Percentiles rank a stretch among this genome's conserved stretches.
Evolutionary conservation across 805 yeast genomes (phyloP).

Genomic region (Kazachstania kunashirensis): DNA sequence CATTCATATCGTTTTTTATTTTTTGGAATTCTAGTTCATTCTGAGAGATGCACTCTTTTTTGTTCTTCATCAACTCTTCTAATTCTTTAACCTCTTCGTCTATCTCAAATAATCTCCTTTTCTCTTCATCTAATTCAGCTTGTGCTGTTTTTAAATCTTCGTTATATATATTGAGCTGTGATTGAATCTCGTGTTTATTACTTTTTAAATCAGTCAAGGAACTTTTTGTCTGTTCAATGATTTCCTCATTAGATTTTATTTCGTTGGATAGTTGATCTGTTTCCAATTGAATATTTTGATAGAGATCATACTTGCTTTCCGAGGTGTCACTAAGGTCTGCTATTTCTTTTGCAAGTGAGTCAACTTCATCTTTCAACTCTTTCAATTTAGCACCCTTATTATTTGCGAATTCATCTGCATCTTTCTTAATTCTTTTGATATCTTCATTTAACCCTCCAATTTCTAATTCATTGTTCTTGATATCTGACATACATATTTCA

Average conservation of each 20-base stretch:
- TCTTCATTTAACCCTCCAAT: constrained; percentile 33
- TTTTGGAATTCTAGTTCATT: constrained; percentile 44
- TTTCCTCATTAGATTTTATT: constrained; percentile 35
- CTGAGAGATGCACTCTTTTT: constrained; percentile 34
- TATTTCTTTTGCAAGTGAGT: constrained; percentile 31
- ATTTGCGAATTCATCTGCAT: constrained; percentile 68
- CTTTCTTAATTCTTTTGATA: constrained; percentile 49
- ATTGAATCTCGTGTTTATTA: constrained; percentile 21
- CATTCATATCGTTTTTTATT: constrained; percentile 45
- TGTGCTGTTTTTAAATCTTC: constrained; percentile 22
- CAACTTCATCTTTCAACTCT: constrained; percentile 47
- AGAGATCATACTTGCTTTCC: constrained; percentile 40
- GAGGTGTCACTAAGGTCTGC: constrained; percentile 32
- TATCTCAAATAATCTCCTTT: constrained; percentile 50
- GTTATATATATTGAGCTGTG: constrained; percentile 18
- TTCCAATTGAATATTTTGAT: constrained; percentile 58
- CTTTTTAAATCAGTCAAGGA: constrained; percentile 32
- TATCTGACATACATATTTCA: constrained; percentile 30
- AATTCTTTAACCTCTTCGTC: constrained; percentile 69
- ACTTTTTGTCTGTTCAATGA: constrained; percentile 30
- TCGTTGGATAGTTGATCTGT: constrained; percentile 60
- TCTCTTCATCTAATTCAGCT: constrained; percentile 32
- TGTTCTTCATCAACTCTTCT: constrained; percentile 36
- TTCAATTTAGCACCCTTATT: constrained; percentile 76
- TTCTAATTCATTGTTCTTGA: constrained; percentile 30